phyloP scores from a whole-genome alignment of 768 basidiomycete genomes.

The Cyclocybe aegerita region DNA sequence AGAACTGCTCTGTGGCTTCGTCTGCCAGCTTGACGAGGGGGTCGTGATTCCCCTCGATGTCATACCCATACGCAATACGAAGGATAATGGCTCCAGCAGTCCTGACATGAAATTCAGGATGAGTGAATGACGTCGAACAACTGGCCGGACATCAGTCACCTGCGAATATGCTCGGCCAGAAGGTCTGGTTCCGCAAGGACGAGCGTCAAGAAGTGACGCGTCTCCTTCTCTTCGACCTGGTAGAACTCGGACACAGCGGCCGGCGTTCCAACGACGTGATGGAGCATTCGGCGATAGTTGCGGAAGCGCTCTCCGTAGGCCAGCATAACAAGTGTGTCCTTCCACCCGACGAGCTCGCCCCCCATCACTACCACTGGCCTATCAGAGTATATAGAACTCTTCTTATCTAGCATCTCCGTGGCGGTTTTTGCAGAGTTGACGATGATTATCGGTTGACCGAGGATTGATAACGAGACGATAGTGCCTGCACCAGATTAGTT shows the following conservation, averaged over 20 bases:
- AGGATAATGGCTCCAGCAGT: slow-evolving; percentile 46
- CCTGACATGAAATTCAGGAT: slow-evolving; percentile 8
- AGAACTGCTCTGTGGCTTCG: slow-evolving; percentile 36
- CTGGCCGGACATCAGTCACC: slow-evolving; percentile 24
- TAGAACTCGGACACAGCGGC: slow-evolving; percentile 36
- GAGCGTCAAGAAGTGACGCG: slow-evolving; percentile 36
- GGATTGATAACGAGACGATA: slow-evolving; percentile 41
- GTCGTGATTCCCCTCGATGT: slow-evolving; percentile 36
- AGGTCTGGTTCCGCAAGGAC: slow-evolving; percentile 33
- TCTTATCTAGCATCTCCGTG: slow-evolving; percentile 50
- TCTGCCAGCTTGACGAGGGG: slow-evolving; percentile 39
- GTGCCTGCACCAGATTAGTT: slow-evolving; percentile 28
- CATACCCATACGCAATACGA: slow-evolving; percentile 43
- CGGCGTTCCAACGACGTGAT: slow-evolving; percentile 39
- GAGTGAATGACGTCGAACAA: neutral
- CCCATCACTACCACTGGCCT: slow-evolving; percentile 44
- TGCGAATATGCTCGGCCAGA: slow-evolving; percentile 31
- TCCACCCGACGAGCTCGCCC: slow-evolving; percentile 42
- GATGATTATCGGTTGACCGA: slow-evolving; percentile 46
- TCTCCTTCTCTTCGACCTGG: slow-evolving; percentile 38
- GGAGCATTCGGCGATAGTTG: slow-evolving; percentile 39
- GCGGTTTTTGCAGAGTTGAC: slow-evolving; percentile 41
- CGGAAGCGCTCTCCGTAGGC: slow-evolving; percentile 41
- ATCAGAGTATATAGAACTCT: slow-evolving; percentile 54
- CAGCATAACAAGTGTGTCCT: slow-evolving; percentile 31